phyloP scores from a whole-genome alignment of 257 asterid species.

The Solanum chilense region DNA sequence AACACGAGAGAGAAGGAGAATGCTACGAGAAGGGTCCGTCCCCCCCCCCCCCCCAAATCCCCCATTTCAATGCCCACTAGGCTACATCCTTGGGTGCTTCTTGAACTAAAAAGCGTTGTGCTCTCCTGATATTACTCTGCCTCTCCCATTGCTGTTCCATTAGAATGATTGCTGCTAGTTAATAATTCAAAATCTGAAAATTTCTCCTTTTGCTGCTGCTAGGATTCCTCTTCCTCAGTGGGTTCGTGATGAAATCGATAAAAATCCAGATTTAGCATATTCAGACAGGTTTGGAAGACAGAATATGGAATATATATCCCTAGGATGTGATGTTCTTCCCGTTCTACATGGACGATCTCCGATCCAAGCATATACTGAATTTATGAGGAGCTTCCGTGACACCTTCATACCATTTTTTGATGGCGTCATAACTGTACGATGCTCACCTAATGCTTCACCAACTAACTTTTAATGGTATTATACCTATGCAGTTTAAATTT shows the following conservation, averaged over 20 bases:
- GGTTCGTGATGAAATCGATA: slow-evolving; percentile 67
- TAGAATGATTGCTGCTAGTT: not conserved
- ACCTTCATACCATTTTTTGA: slow-evolving; percentile 60
- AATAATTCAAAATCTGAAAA: not conserved
- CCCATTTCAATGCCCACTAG: not conserved
- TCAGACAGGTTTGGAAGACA: slow-evolving; percentile 62
- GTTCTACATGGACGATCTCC: slow-evolving; percentile 69
- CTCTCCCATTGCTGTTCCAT: not conserved
- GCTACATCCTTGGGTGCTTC: not conserved
- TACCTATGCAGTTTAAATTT: not conserved
- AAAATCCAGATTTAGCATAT: slow-evolving; percentile 51
- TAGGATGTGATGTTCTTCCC: slow-evolving; percentile 74
- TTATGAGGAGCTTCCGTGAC: slow-evolving; percentile 67
- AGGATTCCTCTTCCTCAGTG: slow-evolving; percentile 82
- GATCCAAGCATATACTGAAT: slow-evolving; percentile 64
- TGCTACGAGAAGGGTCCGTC: not conserved
- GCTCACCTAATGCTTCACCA: slow-evolving; percentile 1
- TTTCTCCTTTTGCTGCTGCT: slow-evolving; percentile 2
- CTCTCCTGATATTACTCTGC: not conserved
- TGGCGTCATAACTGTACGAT: slow-evolving; percentile 51
- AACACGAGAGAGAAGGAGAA: not conserved
- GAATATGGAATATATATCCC: slow-evolving; percentile 55
- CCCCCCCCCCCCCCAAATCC: not conserved
- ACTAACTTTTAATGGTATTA: not conserved
- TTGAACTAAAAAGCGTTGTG: not conserved